Evolutionary conservation across 1,284 basidiomycete genomes (phyloP).

Genomic region (Trichosporon sp.): DNA sequence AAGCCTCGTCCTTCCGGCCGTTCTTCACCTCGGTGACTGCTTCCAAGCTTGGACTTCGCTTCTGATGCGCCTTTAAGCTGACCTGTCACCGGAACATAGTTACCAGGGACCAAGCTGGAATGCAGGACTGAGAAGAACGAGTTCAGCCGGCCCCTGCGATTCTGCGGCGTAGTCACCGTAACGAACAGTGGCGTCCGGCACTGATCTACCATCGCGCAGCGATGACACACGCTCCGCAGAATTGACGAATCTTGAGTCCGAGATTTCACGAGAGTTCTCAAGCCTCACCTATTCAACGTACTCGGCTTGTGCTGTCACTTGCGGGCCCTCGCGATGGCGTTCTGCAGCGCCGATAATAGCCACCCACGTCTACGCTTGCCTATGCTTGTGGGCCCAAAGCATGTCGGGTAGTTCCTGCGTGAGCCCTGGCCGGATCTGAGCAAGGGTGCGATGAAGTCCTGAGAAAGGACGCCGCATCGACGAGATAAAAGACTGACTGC

Average conservation of each 20-base stretch:
- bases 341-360: not conserved
- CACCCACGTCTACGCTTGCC: not conserved
- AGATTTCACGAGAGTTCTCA: not conserved
- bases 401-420: not conserved
- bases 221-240: not conserved
- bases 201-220: not conserved
- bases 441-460: not conserved
- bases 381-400: not conserved
- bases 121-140: not conserved
- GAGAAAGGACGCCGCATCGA: not conserved
- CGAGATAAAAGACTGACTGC: not conserved
- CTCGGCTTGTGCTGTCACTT: not conserved
- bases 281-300: not conserved
- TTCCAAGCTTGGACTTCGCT: not conserved
- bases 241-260: conserved; percentile 8
- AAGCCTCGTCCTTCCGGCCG: not conserved
- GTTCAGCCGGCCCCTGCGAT: not conserved
- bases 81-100: not conserved
- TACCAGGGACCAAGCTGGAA: not conserved
- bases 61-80: not conserved
- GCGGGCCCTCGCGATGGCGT: not conserved
- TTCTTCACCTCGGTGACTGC: not conserved
- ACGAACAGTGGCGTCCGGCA: not conserved
- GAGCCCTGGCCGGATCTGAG: not conserved
- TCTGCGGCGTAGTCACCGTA: not conserved